Evolutionary conservation across 768 basidiomycete species (phyloP).

Genomic region (Favolaschia claudopus): DNA sequence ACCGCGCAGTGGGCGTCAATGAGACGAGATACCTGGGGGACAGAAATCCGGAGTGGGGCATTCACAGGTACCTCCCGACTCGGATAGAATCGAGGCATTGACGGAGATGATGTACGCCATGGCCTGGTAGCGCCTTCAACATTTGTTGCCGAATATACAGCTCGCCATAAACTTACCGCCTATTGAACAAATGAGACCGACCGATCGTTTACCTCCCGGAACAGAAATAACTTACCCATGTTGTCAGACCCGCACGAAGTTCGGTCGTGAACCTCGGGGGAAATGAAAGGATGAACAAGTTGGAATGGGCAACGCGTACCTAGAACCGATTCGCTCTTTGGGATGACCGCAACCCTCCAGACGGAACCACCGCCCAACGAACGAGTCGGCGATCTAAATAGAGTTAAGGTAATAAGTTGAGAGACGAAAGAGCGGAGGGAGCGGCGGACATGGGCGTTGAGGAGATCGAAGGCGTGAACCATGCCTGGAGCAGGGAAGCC

Average conservation of each 20-base stretch:
- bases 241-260: constrained; percentile 80
- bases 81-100: constrained; percentile 80
- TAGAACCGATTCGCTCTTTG: constrained; percentile 67
- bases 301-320: constrained; percentile 54
- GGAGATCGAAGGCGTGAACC: constrained; percentile 44
- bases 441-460: constrained; percentile 45
- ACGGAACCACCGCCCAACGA: constrained; percentile 66
- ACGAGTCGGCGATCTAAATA: constrained; percentile 52
- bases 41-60: constrained; percentile 71
- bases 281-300: not conserved
- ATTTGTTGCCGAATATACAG: not conserved
- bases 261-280: constrained; percentile 61
- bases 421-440: not conserved
- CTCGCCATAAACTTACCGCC: not conserved
- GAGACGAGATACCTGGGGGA: constrained; percentile 28
- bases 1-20: too few species aligned
- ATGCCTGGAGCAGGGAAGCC: not conserved
- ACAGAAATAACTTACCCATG: constrained; percentile 80
- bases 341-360: constrained; percentile 76
- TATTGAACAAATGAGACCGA: constrained; percentile 17
- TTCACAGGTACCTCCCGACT: constrained; percentile 83
- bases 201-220: too few species aligned
- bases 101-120: constrained; percentile 93
- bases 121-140: constrained; percentile 56
- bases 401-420: not conserved